Evolutionary conservation across 805 yeast genomes (phyloP).

Genomic region (Candida multigemmis): DNA sequence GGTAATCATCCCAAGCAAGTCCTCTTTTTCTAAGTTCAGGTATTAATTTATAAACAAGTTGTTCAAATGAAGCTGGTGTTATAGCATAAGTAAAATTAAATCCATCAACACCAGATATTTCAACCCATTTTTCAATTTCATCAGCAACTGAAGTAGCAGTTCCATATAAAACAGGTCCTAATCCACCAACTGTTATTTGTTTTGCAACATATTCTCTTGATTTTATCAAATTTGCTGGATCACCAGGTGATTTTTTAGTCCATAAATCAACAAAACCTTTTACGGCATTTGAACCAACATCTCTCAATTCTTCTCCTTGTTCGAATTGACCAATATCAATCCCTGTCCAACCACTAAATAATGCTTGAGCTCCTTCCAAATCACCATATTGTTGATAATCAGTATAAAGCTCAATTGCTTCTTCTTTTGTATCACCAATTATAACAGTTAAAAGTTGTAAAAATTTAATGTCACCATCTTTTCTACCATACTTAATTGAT

Average conservation of each 20-base stretch:
- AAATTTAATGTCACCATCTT: constrained; percentile 26
- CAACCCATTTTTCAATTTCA: constrained; percentile 28
- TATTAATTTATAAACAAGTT: constrained; percentile 23
- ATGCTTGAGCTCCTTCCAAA: constrained; percentile 31
- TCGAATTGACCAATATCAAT: constrained; percentile 26
- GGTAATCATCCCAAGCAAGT: constrained; percentile 27
- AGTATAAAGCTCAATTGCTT: constrained; percentile 27
- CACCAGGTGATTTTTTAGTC: constrained; percentile 19
- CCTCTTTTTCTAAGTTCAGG: constrained; percentile 29
- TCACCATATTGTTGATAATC: constrained; percentile 23
- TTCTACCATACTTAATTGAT: constrained; percentile 26
- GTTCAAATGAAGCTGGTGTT: constrained; percentile 26
- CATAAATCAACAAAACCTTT: constrained; percentile 22
- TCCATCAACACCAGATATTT: constrained; percentile 31
- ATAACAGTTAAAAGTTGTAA: constrained; percentile 26
- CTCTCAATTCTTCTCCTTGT: constrained; percentile 18
- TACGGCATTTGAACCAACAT: constrained; percentile 22
- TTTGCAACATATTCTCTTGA: constrained; percentile 16
- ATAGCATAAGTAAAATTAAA: constrained; percentile 31
- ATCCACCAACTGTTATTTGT: constrained; percentile 15
- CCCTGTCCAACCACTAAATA: constrained; percentile 33
- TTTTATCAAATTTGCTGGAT: constrained; percentile 17
- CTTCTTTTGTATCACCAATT: constrained; percentile 31
- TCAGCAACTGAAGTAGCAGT: constrained; percentile 29
- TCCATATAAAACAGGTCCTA: constrained; percentile 27